Conservation (phyloP, 2,329 filamentous ascomycete species). For the Clonostachys byssicola region DNA sequence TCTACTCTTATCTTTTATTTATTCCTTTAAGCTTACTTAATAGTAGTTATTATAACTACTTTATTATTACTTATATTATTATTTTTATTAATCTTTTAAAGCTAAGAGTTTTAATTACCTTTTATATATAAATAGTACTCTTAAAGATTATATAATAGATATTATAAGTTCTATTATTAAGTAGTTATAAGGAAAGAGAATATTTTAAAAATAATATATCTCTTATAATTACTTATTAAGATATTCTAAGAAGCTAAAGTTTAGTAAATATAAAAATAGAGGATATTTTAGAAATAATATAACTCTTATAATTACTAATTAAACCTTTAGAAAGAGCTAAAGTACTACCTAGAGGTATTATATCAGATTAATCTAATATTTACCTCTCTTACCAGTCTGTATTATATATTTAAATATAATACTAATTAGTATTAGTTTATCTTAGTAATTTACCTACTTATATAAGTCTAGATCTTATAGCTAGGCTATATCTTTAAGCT, state of each 20-base stretch:
- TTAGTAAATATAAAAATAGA: no score
- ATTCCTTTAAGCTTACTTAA: background rate
- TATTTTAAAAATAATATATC: background rate
- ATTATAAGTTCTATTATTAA: no score
- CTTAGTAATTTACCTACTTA: no score
- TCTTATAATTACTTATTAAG: slow-evolving; percentile 1
- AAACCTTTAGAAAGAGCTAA: background rate
- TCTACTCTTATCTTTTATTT: background rate
- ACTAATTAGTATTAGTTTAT: background rate
- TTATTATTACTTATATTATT: background rate
- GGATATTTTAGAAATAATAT: no score
- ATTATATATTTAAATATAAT: slow-evolving; percentile 1
- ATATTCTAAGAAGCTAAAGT: background rate
- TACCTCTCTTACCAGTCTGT: background rate
- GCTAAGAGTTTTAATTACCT: background rate
- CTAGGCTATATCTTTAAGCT: no score
- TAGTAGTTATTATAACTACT: background rate
- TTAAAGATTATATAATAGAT: background rate
- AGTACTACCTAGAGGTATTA: background rate
- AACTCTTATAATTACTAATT: background rate
- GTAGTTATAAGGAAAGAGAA: background rate
- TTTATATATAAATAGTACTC: background rate
- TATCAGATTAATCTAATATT: background rate
- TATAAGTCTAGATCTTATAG: no score
- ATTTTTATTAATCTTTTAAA: background rate